Evolutionary conservation across 1,284 basidiomycete genomes (phyloP).

Genomic region (Ganoderma resinaceum): DNA sequence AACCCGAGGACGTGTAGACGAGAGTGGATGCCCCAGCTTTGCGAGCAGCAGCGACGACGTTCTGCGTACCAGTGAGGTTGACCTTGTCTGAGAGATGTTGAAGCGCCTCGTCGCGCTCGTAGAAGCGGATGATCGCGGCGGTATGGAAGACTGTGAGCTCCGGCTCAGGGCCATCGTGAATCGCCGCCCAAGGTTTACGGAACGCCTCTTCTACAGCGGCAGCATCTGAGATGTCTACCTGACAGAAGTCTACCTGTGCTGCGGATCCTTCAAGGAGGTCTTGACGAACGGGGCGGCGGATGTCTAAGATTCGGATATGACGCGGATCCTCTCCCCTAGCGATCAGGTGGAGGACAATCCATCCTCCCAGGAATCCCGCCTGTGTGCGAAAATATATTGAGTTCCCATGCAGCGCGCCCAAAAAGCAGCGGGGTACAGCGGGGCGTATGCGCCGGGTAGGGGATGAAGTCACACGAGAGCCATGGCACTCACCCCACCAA

Average conservation of each 20-base stretch:
- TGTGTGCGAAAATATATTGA: constrained; percentile 34
- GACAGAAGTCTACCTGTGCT: constrained; percentile 59
- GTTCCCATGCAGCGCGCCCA: neutral
- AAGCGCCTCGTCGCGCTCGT: constrained; percentile 61
- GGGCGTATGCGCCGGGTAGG: neutral
- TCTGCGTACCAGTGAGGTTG: constrained; percentile 70
- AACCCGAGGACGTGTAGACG: constrained; percentile 70
- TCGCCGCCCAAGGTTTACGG: constrained; percentile 62
- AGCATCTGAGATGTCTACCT: constrained; percentile 63
- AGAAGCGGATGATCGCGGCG: constrained; percentile 79
- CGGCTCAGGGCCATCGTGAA: constrained; percentile 36
- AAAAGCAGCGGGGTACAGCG: neutral
- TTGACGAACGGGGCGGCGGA: constrained; percentile 59
- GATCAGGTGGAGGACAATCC: constrained; percentile 73
- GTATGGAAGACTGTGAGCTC: constrained; percentile 75
- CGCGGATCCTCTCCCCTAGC: constrained; percentile 72
- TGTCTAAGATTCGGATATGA: constrained; percentile 71
- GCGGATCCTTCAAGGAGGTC: constrained; percentile 59
- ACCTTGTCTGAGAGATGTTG: constrained; percentile 61
- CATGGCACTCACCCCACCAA: constrained; percentile 54
- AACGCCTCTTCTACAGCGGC: constrained; percentile 65
- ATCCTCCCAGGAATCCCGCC: constrained; percentile 78
- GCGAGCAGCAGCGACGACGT: constrained; percentile 58
- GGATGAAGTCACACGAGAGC: neutral
- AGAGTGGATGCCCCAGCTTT: constrained; percentile 56